A percentile compares a stretch with the other conserved stretches of the same genome.
phyloP scores from a whole-genome alignment of 768 basidiomycete genomes.

The Lyophyllum semitale region DNA sequence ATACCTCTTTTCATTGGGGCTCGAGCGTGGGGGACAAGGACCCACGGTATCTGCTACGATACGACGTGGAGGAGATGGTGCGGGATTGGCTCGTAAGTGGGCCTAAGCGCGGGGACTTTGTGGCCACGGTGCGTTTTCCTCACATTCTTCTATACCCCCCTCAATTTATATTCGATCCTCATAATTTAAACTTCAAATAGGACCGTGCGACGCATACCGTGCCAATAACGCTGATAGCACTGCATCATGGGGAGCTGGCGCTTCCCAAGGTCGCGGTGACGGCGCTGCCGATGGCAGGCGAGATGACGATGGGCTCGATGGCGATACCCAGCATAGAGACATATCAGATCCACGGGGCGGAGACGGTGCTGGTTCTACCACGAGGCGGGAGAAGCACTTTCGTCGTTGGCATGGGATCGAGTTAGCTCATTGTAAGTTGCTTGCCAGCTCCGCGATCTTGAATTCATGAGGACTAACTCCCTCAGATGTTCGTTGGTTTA shows the following conservation, averaged over 20 bases:
- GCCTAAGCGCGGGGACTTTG: slow-evolving; percentile 81
- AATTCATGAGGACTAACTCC: too few species aligned
- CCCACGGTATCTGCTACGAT: slow-evolving; percentile 61
- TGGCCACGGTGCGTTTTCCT: slow-evolving; percentile 56
- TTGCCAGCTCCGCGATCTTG: too few species aligned
- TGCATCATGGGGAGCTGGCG: slow-evolving; percentile 79
- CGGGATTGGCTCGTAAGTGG: slow-evolving; percentile 92
- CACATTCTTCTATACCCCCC: neutral
- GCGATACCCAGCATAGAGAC: slow-evolving; percentile 72
- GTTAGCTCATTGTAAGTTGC: neutral
- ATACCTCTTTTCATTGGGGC: slow-evolving; percentile 81
- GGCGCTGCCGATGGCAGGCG: slow-evolving; percentile 55
- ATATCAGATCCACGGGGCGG: slow-evolving; percentile 83
- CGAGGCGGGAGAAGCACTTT: slow-evolving; percentile 82
- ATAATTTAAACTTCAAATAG: slow-evolving; percentile 34
- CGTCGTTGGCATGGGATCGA: slow-evolving; percentile 70
- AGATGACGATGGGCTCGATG: slow-evolving; percentile 57
- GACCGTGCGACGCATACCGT: slow-evolving; percentile 60
- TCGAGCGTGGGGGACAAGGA: slow-evolving; percentile 40
- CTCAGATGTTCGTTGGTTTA: too few species aligned
- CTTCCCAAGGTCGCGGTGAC: slow-evolving; percentile 75
- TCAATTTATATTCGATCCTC: neutral
- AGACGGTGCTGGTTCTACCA: slow-evolving; percentile 79
- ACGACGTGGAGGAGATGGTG: slow-evolving; percentile 79
- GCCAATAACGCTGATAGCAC: slow-evolving; percentile 78